Evolutionary conservation across 768 basidiomycete genomes (phyloP).

Genomic region (Kwoniella botswanensis): DNA sequence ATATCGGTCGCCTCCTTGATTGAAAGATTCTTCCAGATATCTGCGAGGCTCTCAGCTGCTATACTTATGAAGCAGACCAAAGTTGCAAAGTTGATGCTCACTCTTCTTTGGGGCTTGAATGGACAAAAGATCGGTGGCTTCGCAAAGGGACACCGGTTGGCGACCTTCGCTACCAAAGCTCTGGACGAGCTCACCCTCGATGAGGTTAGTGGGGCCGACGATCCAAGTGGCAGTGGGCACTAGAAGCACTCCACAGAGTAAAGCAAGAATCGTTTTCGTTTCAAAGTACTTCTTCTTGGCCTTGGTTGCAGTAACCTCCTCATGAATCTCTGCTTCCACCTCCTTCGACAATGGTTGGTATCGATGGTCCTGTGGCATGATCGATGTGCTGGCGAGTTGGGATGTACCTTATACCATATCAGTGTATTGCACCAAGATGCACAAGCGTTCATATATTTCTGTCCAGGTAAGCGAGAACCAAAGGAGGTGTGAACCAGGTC

Average conservation of each 20-base stretch:
- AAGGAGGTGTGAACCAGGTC: too few species aligned
- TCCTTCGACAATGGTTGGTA: background rate
- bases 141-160: constrained; percentile 7
- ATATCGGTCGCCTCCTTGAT: constrained; percentile 62
- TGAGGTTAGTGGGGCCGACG: background rate
- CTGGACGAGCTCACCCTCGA: background rate
- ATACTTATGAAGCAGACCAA: background rate
- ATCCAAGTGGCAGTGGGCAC: constrained; percentile 4
- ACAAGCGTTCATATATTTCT: constrained; percentile 1
- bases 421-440: too few species aligned
- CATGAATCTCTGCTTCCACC: too few species aligned
- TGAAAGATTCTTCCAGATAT: constrained; percentile 66
- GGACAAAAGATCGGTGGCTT: background rate
- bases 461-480: background rate
- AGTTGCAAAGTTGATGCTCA: too few species aligned
- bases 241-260: constrained; percentile 9
- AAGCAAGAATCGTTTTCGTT: constrained; percentile 9
- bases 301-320: background rate
- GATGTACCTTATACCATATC: background rate
- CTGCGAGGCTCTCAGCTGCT: constrained; percentile 35
- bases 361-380: constrained; percentile 1
- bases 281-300: constrained; percentile 2
- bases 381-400: background rate
- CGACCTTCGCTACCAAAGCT: background rate
- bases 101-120: too few species aligned